phyloP scores from a whole-genome alignment of 139 green algal species.

The Micromonas pusilla region DNA sequence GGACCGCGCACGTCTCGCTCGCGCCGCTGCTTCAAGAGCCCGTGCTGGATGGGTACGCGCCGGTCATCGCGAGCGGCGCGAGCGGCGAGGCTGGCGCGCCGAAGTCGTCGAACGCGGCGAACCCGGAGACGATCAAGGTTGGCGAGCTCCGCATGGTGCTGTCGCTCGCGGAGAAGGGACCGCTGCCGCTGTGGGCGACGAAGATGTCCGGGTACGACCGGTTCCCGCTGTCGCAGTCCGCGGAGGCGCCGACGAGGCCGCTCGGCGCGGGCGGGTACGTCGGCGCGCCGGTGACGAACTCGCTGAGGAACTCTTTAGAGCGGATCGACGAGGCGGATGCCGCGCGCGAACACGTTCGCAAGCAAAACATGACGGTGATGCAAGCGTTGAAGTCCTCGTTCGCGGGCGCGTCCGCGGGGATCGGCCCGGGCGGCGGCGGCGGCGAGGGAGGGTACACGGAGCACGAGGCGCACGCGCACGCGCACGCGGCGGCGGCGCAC shows the following conservation, averaged over 20 bases:
- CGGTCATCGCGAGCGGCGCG: constrained; percentile 42
- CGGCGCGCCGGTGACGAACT: background rate
- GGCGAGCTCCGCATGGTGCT: constrained; percentile 6
- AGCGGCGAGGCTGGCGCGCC: background rate
- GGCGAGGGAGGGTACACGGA: no score
- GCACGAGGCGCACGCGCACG: no score
- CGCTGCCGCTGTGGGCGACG: background rate
- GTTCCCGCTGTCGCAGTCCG: background rate
- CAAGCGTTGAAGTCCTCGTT: no score
- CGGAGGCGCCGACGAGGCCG: background rate
- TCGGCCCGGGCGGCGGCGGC: no score
- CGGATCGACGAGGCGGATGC: no score
- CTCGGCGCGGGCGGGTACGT: no score
- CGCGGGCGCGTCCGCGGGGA: no score
- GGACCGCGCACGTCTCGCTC: constrained; percentile 47
- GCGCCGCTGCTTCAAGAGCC: constrained; percentile 48
- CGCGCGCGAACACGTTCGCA: no score
- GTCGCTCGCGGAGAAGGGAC: constrained; percentile 6
- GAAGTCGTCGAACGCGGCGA: constrained; percentile 28
- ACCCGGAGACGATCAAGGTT: constrained; percentile 39
- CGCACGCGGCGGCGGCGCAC: background rate
- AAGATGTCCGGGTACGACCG: background rate
- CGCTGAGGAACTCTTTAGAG: no score
- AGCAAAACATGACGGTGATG: no score
- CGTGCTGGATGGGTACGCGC: constrained; percentile 56